phyloP scores from a whole-genome alignment of 139 green algal genomes.

The Volvox reticuliferus region DNA sequence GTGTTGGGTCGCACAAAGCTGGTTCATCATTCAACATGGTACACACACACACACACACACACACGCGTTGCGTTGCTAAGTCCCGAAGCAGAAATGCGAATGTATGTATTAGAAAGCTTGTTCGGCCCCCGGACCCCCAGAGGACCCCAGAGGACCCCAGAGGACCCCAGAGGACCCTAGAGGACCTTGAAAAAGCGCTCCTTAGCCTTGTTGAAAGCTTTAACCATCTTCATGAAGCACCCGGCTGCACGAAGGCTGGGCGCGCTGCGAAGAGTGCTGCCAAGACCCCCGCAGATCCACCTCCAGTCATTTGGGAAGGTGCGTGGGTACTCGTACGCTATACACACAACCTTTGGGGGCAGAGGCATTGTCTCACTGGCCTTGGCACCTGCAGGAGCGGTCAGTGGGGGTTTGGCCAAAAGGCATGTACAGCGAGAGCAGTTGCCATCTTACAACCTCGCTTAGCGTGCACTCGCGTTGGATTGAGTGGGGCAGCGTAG shows the following conservation, averaged over 20 bases:
- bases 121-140: background rate
- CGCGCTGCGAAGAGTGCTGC: background rate
- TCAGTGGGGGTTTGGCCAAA: too few species aligned
- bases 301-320: constrained; percentile 6
- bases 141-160: too few species aligned
- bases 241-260: background rate
- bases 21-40: background rate
- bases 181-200: background rate
- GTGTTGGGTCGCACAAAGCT: background rate
- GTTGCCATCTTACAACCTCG: too few species aligned
- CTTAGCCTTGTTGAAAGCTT: background rate
- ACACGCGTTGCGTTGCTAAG: too few species aligned
- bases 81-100: background rate
- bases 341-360: background rate
- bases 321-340: constrained; percentile 4
- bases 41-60: too few species aligned
- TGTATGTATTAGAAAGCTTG: background rate
- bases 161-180: too few species aligned
- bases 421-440: too few species aligned
- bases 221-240: background rate
- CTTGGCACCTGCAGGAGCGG: background rate
- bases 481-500: too few species aligned
- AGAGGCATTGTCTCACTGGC: background rate
- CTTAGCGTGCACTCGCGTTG: too few species aligned
- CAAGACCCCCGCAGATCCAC: background rate